phyloP scores from a whole-genome alignment of 2,329 filamentous ascomycete species.

The Nannizziopsis arthrosporioides region DNA sequence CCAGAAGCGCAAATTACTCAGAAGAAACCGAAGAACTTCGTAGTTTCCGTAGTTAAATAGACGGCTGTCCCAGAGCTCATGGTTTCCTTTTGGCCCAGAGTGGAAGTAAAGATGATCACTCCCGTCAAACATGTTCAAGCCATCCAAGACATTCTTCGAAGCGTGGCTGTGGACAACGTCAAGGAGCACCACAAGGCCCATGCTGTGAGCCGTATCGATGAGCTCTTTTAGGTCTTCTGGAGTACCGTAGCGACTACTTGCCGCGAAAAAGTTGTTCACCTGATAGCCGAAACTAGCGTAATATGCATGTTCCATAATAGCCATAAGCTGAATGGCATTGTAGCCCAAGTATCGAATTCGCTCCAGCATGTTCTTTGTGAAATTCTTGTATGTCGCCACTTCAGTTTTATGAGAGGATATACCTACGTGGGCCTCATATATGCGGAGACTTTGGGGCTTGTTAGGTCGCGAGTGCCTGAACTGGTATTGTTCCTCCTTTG shows the following conservation, averaged over 20 bases:
- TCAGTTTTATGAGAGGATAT: slow-evolving; percentile 84
- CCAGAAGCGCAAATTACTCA: slow-evolving; percentile 95
- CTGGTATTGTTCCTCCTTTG: slow-evolving; percentile 58
- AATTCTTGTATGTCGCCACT: slow-evolving; percentile 94
- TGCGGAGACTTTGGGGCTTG: slow-evolving; percentile 74
- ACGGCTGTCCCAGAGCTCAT: slow-evolving; percentile 91
- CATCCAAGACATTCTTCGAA: slow-evolving; percentile 92
- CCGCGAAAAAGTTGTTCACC: slow-evolving; percentile 97
- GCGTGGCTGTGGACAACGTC: slow-evolving; percentile 97
- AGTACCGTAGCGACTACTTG: slow-evolving; percentile 84
- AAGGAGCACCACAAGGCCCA: slow-evolving; percentile 82
- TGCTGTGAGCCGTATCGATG: slow-evolving; percentile 81
- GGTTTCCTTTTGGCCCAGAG: slow-evolving; percentile 66
- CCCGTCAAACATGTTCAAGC: slow-evolving; percentile 90
- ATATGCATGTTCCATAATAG: slow-evolving; percentile 98
- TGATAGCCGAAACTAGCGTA: slow-evolving; percentile 99
- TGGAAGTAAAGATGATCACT: slow-evolving; percentile 96
- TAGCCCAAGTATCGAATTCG: slow-evolving; percentile 84
- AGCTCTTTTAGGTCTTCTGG: slow-evolving; percentile 95
- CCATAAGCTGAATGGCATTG: slow-evolving; percentile 97
- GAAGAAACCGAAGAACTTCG: slow-evolving; percentile 86
- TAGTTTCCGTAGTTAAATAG: slow-evolving; percentile 95
- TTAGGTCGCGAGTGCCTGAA: slow-evolving; percentile 75
- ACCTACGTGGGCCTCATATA: slow-evolving; percentile 97
- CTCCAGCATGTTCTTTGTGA: slow-evolving; percentile 82